phyloP scores from a whole-genome alignment of 805 yeast species.

The Candida piceae region DNA sequence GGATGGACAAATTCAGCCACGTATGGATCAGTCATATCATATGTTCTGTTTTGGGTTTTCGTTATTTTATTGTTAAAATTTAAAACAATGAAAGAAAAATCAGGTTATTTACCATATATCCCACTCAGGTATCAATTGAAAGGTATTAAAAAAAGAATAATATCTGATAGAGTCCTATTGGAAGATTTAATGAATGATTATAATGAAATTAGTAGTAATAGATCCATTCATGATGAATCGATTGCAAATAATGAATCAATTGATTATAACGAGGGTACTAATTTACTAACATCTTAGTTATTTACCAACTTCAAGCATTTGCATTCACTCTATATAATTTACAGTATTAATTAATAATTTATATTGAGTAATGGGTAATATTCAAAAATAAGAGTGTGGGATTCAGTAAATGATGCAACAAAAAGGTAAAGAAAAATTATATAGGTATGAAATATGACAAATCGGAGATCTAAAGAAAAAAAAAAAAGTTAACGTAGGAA shows the following conservation, averaged over 20 bases:
- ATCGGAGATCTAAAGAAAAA: too few species aligned
- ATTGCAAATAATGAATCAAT: too few species aligned
- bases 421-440: too few species aligned
- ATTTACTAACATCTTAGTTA: slow-evolving; percentile 5
- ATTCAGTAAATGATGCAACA: too few species aligned
- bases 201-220: slow-evolving; percentile 20
- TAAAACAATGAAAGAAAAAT: slow-evolving; percentile 43
- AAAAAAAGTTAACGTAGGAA: too few species aligned
- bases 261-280: slow-evolving; percentile 5
- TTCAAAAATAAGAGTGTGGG: too few species aligned
- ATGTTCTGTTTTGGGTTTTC: slow-evolving; percentile 63
- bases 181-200: slow-evolving; percentile 22
- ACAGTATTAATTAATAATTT: too few species aligned
- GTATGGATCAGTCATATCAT: slow-evolving; percentile 75
- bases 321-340: too few species aligned
- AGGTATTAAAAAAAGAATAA: slow-evolving; percentile 40
- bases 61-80: slow-evolving; percentile 41
- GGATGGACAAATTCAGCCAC: slow-evolving; percentile 97
- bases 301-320: too few species aligned
- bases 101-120: slow-evolving; percentile 54
- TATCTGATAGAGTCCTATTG: slow-evolving; percentile 20
- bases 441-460: too few species aligned
- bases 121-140: slow-evolving; percentile 60
- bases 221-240: too few species aligned
- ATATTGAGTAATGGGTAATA: too few species aligned